Percentiles rank a stretch among this genome's conserved stretches.
Conservation (phyloP, 257 asterid species). For the Solanum megistacrolobum region DNA sequence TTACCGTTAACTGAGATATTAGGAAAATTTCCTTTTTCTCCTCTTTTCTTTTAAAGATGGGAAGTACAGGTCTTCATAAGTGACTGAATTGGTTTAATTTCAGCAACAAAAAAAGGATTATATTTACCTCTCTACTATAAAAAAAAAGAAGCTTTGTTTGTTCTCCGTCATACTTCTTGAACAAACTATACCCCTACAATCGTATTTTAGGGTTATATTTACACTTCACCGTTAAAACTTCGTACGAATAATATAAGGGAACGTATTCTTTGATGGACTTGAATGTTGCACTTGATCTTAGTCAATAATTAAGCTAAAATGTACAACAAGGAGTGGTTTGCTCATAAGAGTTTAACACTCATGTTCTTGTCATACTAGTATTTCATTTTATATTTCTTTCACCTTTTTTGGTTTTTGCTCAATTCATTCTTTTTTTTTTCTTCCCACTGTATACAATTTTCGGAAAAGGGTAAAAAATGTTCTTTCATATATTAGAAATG, state of each 20-base stretch:
- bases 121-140: background rate
- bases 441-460: background rate
- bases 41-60: background rate
- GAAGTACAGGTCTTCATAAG: background rate
- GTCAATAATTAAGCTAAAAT: background rate
- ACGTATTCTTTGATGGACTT: background rate
- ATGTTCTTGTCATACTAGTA: background rate
- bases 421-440: background rate
- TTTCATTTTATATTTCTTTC: background rate
- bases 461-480: background rate
- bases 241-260: background rate
- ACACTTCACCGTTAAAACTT: no score
- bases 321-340: background rate
- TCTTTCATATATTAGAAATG: background rate
- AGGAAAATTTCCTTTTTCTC: background rate
- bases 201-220: no score
- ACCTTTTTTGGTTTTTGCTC: background rate
- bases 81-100: background rate
- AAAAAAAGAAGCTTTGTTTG: background rate
- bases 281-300: background rate
- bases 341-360: background rate
- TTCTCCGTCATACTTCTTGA: background rate
- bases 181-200: background rate
- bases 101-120: background rate
- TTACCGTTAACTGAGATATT: no score